A percentile compares a stretch with the other conserved stretches of the same genome.
Conservation (phyloP, 352 stramenopile genomes). For the Phytophthora sojae region DNA sequence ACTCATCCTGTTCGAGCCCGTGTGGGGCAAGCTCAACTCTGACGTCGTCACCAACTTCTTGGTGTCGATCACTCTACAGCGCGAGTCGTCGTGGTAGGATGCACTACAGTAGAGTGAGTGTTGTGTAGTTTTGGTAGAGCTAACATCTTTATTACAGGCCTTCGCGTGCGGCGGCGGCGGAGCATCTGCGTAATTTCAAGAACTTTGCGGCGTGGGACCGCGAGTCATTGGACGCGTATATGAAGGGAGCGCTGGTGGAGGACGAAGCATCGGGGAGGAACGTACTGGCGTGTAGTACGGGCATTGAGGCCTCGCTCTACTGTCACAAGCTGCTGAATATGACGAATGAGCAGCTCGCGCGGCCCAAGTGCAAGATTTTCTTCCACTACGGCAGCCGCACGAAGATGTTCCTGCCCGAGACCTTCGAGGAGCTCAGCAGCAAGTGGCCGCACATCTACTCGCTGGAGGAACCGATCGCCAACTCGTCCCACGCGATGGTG, state of each 20-base stretch:
- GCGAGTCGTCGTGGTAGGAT: slow-evolving; percentile 35
- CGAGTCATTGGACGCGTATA: slow-evolving; percentile 42
- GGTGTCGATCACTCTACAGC: slow-evolving; percentile 48
- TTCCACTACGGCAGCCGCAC: slow-evolving; percentile 38
- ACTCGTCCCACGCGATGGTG: slow-evolving; percentile 45
- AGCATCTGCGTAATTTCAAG: slow-evolving; percentile 41
- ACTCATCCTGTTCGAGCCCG: slow-evolving; percentile 56
- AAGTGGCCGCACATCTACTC: slow-evolving; percentile 41
- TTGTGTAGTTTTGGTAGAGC: no score
- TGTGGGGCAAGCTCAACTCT: slow-evolving; percentile 33
- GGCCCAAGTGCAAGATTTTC: slow-evolving; percentile 27
- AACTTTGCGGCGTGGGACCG: slow-evolving; percentile 55
- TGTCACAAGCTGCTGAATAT: slow-evolving; percentile 29
- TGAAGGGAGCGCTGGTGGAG: slow-evolving; percentile 37
- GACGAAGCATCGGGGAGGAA: slow-evolving; percentile 25
- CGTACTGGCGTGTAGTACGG: slow-evolving; percentile 40
- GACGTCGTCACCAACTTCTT: slow-evolving; percentile 37
- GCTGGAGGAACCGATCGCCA: slow-evolving; percentile 26
- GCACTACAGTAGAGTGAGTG: no score
- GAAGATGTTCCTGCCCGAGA: slow-evolving; percentile 37
- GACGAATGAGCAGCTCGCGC: slow-evolving; percentile 25
- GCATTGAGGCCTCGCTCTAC: slow-evolving; percentile 53
- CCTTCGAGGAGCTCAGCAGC: slow-evolving; percentile 25
- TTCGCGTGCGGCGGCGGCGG: slow-evolving; percentile 28
- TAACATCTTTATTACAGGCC: slow-evolving; percentile 24